Evolutionary conservation across 805 yeast species (phyloP).

Genomic region (Nakazawaea ambrosiae): DNA sequence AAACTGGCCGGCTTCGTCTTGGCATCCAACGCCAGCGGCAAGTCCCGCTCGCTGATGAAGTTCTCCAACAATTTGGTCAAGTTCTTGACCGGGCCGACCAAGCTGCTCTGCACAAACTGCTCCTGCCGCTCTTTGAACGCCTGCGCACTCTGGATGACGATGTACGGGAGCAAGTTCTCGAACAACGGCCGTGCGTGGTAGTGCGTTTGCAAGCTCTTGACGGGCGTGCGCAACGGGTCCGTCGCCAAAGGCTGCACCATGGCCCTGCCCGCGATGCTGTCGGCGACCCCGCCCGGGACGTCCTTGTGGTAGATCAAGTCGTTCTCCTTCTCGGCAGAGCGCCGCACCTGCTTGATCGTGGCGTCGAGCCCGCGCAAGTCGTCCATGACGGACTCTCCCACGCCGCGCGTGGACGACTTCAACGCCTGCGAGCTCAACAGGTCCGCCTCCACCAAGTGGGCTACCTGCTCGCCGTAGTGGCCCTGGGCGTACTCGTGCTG

Average conservation of each 20-base stretch:
- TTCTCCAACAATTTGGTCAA: constrained; percentile 37
- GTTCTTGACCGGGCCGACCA: constrained; percentile 38
- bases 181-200: constrained; percentile 41
- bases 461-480: constrained; percentile 70
- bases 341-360: constrained; percentile 36
- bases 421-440: constrained; percentile 30
- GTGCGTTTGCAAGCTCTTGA: constrained; percentile 15
- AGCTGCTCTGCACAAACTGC: constrained; percentile 38
- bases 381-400: constrained; percentile 33
- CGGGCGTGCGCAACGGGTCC: constrained; percentile 20
- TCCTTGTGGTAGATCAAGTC: constrained; percentile 68
- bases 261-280: constrained; percentile 38
- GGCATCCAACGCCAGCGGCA: constrained; percentile 60
- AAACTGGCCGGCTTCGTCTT: constrained; percentile 48
- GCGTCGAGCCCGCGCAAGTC: constrained; percentile 46
- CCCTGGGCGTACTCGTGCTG: constrained; percentile 35
- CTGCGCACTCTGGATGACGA: constrained; percentile 56
- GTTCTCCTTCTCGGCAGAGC: constrained; percentile 67
- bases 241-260: constrained; percentile 49
- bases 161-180: constrained; percentile 56
- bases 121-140: constrained; percentile 65
- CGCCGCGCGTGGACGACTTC: constrained; percentile 34
- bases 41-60: constrained; percentile 38
- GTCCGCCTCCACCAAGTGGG: constrained; percentile 40
- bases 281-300: constrained; percentile 45